A percentile compares a stretch with the other conserved stretches of the same genome.
These are phyloP conservation scores for Bauhinia variegata DNA, from an alignment of 306 rosid species.

Conservation along the genomic window DNA sequence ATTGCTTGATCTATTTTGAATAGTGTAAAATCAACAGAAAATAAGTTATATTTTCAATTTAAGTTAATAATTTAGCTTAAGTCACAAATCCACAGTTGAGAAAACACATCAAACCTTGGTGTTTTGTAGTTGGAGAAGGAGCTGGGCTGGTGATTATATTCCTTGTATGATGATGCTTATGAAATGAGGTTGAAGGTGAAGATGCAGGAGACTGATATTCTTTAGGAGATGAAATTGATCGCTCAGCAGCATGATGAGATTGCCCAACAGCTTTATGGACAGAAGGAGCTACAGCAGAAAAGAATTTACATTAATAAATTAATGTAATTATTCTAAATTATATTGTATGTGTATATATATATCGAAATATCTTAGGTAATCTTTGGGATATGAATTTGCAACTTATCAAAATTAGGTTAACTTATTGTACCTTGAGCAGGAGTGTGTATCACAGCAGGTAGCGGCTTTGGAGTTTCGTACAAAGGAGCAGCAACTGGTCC, in stretches of 20 bases:
- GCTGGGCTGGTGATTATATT: constrained; percentile 60
- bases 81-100: constrained; percentile 10
- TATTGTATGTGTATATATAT: too few species aligned
- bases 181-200: constrained; percentile 50
- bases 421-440: constrained; percentile 52
- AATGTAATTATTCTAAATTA: too few species aligned
- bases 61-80: not conserved
- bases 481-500: constrained; percentile 54
- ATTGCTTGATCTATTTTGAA: constrained; percentile 52
- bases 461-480: constrained; percentile 45
- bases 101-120: constrained; percentile 54
- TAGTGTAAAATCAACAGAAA: constrained; percentile 3
- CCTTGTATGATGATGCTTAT: constrained; percentile 55
- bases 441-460: constrained; percentile 44
- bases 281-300: constrained; percentile 59
- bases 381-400: constrained; percentile 13
- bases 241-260: constrained; percentile 53
- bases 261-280: constrained; percentile 33
- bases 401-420: constrained; percentile 31
- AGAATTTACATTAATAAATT: constrained; percentile 32
- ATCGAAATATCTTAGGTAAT: not conserved
- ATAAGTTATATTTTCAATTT: constrained; percentile 26
- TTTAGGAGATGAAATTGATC: constrained; percentile 48
- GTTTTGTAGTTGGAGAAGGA: constrained; percentile 57
- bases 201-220: constrained; percentile 52